A percentile compares a stretch with the other conserved stretches of the same genome.
phyloP scores from a whole-genome alignment of 805 yeast species.

The Candida andamanensis region DNA sequence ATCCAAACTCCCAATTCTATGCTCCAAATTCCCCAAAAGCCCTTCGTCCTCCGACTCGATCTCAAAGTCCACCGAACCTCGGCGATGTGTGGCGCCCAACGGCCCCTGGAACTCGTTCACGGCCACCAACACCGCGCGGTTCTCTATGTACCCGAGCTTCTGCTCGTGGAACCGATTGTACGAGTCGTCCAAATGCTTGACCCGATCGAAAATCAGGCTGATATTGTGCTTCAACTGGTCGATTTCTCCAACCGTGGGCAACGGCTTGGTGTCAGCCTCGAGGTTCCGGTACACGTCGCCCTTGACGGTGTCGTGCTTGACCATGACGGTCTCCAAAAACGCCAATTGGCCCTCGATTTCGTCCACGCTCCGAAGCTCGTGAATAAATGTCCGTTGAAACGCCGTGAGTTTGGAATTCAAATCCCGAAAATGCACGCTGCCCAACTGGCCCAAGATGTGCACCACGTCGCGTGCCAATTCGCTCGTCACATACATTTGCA shows the following conservation, averaged over 20 bases:
- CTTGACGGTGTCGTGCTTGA: constrained; percentile 22
- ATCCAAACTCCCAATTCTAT: constrained; percentile 10
- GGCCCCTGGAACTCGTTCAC: constrained; percentile 27
- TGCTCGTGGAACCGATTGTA: constrained; percentile 22
- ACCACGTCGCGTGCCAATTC: constrained; percentile 43
- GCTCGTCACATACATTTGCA: constrained; percentile 44
- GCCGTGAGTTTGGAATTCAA: constrained; percentile 44
- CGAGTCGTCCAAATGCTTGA: constrained; percentile 34
- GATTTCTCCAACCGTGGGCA: constrained; percentile 32
- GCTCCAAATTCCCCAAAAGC: background rate
- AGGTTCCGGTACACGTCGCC: constrained; percentile 22
- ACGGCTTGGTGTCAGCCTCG: constrained; percentile 54
- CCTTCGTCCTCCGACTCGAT: background rate
- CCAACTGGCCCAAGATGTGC: constrained; percentile 31
- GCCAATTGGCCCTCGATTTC: constrained; percentile 25
- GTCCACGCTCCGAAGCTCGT: constrained; percentile 36
- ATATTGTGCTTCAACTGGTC: constrained; percentile 26
- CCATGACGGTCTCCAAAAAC: constrained; percentile 24
- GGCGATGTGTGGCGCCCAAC: background rate
- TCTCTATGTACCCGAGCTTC: constrained; percentile 23
- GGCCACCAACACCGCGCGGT: constrained; percentile 29
- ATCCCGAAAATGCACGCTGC: constrained; percentile 41
- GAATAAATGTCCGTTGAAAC: constrained; percentile 42
- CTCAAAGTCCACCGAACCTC: background rate
- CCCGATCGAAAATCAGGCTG: constrained; percentile 21